These are phyloP conservation scores for Hordeum pubiflorum DNA, from an alignment of 202 grass and related monocot species.

Conservation along the genomic window DNA sequence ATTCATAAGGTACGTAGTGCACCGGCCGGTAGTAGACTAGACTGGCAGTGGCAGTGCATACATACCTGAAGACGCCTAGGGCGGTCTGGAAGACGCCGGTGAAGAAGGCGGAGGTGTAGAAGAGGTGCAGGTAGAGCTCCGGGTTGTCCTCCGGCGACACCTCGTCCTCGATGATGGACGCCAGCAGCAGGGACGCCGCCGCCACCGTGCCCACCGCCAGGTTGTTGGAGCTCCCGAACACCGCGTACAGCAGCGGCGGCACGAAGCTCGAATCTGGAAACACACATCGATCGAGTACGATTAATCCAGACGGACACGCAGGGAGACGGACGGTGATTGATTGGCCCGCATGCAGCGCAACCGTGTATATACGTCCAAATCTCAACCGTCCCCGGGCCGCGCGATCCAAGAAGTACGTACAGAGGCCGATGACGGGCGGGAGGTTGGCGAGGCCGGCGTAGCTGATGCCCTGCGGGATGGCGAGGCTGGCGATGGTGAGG, in stretches of 20 bases:
- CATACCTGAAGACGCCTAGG: slow-evolving; percentile 61
- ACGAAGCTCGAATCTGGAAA: slow-evolving; percentile 85
- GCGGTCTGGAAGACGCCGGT: slow-evolving; percentile 76
- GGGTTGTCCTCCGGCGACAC: slow-evolving; percentile 35
- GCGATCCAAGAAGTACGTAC: slow-evolving; percentile 23
- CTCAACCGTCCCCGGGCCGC: background rate
- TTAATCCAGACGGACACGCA: background rate
- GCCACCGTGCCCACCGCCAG: slow-evolving; percentile 93
- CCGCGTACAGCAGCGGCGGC: slow-evolving; percentile 80
- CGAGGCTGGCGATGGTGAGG: slow-evolving; percentile 93
- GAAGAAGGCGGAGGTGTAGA: slow-evolving; percentile 85
- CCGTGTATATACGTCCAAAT: background rate
- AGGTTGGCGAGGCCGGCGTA: slow-evolving; percentile 89
- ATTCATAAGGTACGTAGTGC: background rate
- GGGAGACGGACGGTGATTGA: background rate
- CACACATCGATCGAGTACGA: background rate
- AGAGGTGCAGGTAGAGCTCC: slow-evolving; percentile 53
- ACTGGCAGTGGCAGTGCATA: background rate
- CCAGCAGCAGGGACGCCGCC: slow-evolving; percentile 68
- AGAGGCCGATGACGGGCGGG: slow-evolving; percentile 81
- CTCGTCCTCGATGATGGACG: slow-evolving; percentile 47
- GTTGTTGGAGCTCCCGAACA: slow-evolving; percentile 85
- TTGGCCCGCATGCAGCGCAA: background rate
- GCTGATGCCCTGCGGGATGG: slow-evolving; percentile 96
- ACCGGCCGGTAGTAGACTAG: too few relatives aligned